These are phyloP conservation scores for Eucalyptus tenuipes DNA, from an alignment of 345 rosid species.

Conservation along the genomic window DNA sequence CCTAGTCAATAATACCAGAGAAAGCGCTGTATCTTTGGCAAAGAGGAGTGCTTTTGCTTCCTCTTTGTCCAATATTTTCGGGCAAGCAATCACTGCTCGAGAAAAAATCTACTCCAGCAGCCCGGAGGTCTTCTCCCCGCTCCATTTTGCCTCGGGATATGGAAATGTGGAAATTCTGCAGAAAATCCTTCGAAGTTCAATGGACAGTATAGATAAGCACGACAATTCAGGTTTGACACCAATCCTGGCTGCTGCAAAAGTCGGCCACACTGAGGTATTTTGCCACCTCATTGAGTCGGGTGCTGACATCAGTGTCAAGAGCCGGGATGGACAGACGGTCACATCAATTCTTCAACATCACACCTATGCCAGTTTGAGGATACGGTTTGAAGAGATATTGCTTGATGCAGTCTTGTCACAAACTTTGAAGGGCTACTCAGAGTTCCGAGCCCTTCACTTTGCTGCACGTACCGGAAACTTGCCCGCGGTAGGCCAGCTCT, in stretches of 20 bases:
- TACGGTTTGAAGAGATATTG: conserved; percentile 13
- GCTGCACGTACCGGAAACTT: conserved; percentile 9
- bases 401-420: conserved; percentile 7
- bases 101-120: conserved; percentile 3
- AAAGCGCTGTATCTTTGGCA: conserved; percentile 8
- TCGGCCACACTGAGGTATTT: conserved; percentile 14
- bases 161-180: conserved; percentile 11
- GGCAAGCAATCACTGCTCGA: neutral
- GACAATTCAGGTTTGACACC: conserved; percentile 13
- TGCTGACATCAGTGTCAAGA: conserved; percentile 10
- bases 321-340: conserved; percentile 7
- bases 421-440: conserved; percentile 1
- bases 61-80: conserved; percentile 1
- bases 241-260: neutral
- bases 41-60: conserved; percentile 11
- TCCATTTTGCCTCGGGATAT: conserved; percentile 13
- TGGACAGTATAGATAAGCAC: conserved; percentile 1
- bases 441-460: conserved; percentile 12
- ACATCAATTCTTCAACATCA: neutral
- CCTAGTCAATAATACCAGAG: conserved; percentile 6
- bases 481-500: conserved; percentile 3
- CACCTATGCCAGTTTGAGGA: neutral
- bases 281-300: conserved; percentile 5
- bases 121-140: conserved; percentile 13
- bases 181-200: neutral